A percentile compares a stretch with the other conserved stretches of the same genome.
phyloP scores from a whole-genome alignment of 2,329 filamentous ascomycete genomes.

The Metarhizium rileyi region DNA sequence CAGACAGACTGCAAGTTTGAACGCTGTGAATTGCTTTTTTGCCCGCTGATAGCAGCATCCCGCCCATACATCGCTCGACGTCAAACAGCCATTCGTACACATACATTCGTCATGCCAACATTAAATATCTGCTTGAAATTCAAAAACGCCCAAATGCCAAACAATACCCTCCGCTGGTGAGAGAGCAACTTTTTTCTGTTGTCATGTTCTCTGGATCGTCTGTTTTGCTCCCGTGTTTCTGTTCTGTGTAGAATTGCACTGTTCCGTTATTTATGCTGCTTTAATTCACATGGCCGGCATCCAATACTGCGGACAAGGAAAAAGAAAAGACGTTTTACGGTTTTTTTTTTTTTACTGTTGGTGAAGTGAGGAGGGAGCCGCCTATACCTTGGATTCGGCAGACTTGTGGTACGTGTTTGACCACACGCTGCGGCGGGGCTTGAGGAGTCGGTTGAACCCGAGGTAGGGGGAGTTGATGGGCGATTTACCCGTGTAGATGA shows the following conservation, averaged over 20 bases:
- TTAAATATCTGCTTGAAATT: not conserved
- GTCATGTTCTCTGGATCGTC: not conserved
- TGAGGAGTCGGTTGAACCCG: constrained; percentile 45
- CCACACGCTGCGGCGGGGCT: constrained; percentile 25
- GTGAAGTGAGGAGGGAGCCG: too few relatives aligned
- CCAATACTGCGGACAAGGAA: not conserved
- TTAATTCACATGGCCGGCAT: not conserved
- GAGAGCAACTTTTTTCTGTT: not conserved
- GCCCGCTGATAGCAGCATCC: not conserved
- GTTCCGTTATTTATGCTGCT: not conserved
- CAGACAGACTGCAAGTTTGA: too few relatives aligned
- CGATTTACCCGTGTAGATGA: constrained; percentile 61
- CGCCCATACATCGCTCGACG: not conserved
- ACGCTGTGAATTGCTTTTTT: not conserved
- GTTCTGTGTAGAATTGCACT: not conserved
- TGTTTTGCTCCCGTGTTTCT: not conserved
- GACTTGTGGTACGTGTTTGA: constrained; percentile 23
- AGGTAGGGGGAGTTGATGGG: constrained; percentile 59
- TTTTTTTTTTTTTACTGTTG: too few relatives aligned
- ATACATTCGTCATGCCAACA: too few relatives aligned
- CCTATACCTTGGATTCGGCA: constrained; percentile 14
- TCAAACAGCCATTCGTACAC: not conserved
- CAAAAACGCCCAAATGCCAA: not conserved
- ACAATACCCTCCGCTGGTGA: not conserved
- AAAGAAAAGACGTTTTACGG: not conserved